phyloP scores from a whole-genome alignment of 768 basidiomycete genomes.

The Suillus placidus region DNA sequence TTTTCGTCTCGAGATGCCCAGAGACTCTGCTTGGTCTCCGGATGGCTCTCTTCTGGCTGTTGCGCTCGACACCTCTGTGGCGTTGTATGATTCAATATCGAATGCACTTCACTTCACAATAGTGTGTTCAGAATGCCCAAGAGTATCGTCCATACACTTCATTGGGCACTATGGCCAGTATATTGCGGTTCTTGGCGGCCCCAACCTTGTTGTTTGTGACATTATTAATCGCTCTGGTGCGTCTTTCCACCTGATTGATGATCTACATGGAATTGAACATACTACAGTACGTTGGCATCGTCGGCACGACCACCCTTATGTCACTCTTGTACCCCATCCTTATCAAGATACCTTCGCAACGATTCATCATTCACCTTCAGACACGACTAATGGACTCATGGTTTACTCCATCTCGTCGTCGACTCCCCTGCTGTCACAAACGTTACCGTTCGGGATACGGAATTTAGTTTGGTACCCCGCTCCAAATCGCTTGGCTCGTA shows the following conservation, averaged over 20 bases:
- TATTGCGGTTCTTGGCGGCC: conserved; percentile 54
- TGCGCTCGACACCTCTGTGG: conserved; percentile 64
- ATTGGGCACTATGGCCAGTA: conserved; percentile 74
- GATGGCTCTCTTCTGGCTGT: conserved; percentile 88
- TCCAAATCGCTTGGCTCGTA: conserved; percentile 35
- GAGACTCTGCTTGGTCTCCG: conserved; percentile 72
- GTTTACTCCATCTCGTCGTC: conserved; percentile 52
- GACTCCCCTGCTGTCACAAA: conserved; percentile 43
- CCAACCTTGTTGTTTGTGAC: conserved; percentile 72
- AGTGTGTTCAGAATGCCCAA: conserved; percentile 54
- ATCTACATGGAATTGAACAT: conserved; percentile 4
- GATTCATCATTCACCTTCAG: conserved; percentile 43
- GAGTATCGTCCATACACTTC: conserved; percentile 55
- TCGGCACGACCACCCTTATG: conserved; percentile 40
- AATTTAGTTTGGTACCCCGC: conserved; percentile 44
- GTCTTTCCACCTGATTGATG: conserved; percentile 23
- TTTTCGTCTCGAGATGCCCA: conserved; percentile 70
- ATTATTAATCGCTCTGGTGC: conserved; percentile 62
- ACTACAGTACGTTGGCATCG: conserved; percentile 63
- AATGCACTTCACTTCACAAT: conserved; percentile 63
- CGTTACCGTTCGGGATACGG: conserved; percentile 66
- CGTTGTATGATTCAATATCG: conserved; percentile 72
- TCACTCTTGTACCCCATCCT: conserved; percentile 56
- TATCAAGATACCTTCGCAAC: conserved; percentile 61
- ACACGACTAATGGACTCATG: conserved; percentile 40